Conservation (phyloP, 768 basidiomycete species). For the Collybiopsis confluens region DNA sequence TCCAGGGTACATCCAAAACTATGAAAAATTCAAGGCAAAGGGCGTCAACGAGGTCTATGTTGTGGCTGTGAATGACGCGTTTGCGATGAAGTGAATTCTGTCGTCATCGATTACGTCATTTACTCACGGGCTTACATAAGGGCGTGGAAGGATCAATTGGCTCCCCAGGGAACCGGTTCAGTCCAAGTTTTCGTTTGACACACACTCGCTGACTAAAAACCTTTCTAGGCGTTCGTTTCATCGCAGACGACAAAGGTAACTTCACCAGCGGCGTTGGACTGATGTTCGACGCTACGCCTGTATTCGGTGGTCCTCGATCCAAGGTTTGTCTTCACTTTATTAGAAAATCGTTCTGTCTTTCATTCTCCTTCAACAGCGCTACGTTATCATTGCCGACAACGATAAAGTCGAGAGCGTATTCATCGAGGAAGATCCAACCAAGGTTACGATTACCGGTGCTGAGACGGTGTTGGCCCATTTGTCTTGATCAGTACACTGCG, state of each 20-base stretch:
- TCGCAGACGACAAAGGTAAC: conserved; percentile 64
- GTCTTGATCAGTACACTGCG: neutral
- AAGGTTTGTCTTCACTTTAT: conserved; percentile 36
- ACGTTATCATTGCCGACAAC: conserved; percentile 42
- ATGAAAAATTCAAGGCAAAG: conserved; percentile 50
- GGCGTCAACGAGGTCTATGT: conserved; percentile 51
- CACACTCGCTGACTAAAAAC: conserved; percentile 6
- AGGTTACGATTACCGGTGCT: conserved; percentile 39
- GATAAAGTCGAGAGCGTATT: conserved; percentile 42
- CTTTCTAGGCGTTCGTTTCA: conserved; percentile 48
- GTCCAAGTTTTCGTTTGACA: too few species aligned
- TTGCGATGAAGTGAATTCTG: conserved; percentile 31
- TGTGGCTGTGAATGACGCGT: conserved; percentile 57
- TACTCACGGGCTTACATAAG: conserved; percentile 23
- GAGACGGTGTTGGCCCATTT: conserved; percentile 37
- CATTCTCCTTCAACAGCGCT: conserved; percentile 29
- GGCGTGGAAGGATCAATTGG: conserved; percentile 65
- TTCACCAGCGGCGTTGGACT: conserved; percentile 53
- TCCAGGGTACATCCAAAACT: conserved; percentile 13
- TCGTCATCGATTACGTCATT: neutral
- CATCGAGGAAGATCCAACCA: conserved; percentile 35
- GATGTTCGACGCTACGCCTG: conserved; percentile 53
- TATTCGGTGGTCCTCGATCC: conserved; percentile 65
- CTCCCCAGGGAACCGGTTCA: conserved; percentile 53
- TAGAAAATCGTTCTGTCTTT: neutral